Base-by-base conservation (phyloP, 495 filamentous ascomycete genomes). In the Penicillium pulvis region DNA sequence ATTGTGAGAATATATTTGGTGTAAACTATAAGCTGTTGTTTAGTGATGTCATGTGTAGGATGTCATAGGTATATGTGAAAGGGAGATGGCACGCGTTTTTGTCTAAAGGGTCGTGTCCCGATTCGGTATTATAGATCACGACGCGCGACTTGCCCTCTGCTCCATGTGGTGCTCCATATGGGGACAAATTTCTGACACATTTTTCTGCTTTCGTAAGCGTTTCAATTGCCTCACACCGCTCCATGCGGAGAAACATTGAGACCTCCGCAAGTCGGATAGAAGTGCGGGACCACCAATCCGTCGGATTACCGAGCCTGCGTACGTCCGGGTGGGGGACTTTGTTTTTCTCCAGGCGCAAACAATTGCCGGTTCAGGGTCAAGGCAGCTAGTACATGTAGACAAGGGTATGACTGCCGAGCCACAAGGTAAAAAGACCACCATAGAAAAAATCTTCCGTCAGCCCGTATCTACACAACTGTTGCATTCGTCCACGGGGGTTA, bases 261-360 rank as follows among this genome's bases (percentile, higher is more conserved):
- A 59, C 56, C 60, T 63, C 60, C 60, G 56, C 53, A 59, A 48
- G 48, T 59, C 56, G 61, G 61, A 56, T 28, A n/a, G 11, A 46
- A 55, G n/a, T 35, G 28, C 31, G 49, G 55, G 50, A 54, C 49
- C 16, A 39, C 44, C 42, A 46, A 46, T 6, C 49, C n/a, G 30
- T 62, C 56, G 55, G 41, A 49, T 46, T 51, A 62, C 51, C 55
- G 23, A 12, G 48, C 33, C 53, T 35, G 24, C 42, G 41, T 16
- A 28, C 24, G 33, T 36, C 53, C 53, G 53, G 20, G 26, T 53
- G 49, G 41, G 36, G 42, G 24, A 48, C 30, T 20, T n/a, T 24
- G 19, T n/a, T 24, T 54, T 41, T 49, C 46, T 49, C 46, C 46
- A 49, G 24, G 16, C 26, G 24, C 46, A 49, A 3, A 28, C 46